phyloP scores from a whole-genome alignment of 495 filamentous ascomycete genomes.

The Symbiotaphrina buchneri region DNA sequence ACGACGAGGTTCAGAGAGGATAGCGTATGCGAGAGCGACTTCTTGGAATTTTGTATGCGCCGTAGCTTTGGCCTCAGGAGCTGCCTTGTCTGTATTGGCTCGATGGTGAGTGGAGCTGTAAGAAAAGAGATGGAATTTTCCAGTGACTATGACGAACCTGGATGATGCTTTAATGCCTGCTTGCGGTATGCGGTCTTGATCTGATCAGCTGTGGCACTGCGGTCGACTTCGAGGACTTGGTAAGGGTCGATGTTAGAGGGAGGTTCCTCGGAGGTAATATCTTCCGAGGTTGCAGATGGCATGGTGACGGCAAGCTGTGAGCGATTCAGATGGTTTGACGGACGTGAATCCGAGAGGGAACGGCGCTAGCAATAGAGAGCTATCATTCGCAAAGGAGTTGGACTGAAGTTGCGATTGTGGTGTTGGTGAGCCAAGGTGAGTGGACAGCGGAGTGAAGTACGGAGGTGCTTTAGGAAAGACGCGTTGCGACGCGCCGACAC shows the following conservation, averaged over 20 bases:
- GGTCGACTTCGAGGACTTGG: conserved; percentile 13
- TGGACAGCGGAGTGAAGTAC: too few species aligned
- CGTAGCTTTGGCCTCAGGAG: conserved; percentile 32
- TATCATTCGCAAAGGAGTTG: too few species aligned
- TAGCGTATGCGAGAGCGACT: conserved; percentile 81
- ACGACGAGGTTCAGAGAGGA: conserved; percentile 59
- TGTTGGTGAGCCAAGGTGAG: too few species aligned
- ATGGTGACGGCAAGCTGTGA: not conserved
- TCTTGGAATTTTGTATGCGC: conserved; percentile 69
- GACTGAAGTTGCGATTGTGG: too few species aligned
- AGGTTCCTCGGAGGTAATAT: conserved; percentile 8
- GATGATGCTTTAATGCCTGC: conserved; percentile 17
- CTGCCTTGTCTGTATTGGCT: conserved; percentile 41
- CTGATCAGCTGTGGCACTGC: conserved; percentile 12
- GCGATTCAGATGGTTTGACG: too few species aligned
- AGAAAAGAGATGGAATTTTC: not conserved
- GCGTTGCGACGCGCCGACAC: too few species aligned
- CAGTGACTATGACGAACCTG: conserved; percentile 8
- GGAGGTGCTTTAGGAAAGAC: too few species aligned
- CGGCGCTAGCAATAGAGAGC: too few species aligned
- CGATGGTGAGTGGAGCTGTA: not conserved
- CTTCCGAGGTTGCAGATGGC: not conserved
- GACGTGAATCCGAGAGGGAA: too few species aligned
- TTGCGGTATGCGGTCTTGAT: conserved; percentile 21
- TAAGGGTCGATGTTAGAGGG: conserved; percentile 18